Conservation (phyloP, 345 rosid species). For the Durio zibethinus region DNA sequence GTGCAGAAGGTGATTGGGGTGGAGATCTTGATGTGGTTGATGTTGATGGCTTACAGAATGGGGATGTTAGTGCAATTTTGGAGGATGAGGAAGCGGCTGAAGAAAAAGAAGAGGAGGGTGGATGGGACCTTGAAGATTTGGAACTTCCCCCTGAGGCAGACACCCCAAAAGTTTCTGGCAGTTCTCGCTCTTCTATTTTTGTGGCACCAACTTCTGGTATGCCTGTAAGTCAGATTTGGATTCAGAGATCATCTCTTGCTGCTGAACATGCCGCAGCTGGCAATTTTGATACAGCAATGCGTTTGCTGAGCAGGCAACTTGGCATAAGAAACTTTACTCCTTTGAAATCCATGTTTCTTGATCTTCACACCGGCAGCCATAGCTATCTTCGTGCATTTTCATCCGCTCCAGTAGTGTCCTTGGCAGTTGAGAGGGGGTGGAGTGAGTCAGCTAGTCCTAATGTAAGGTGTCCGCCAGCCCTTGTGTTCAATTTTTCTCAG, state of each 20-base stretch:
- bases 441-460: constrained; percentile 74
- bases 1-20: constrained; percentile 75
- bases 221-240: constrained; percentile 92
- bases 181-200: constrained; percentile 58
- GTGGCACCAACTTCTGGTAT: constrained; percentile 85
- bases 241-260: constrained; percentile 79
- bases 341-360: constrained; percentile 66
- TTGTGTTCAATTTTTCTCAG: constrained; percentile 71
- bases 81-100: constrained; percentile 67
- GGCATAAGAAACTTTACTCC: constrained; percentile 80
- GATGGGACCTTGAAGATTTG: constrained; percentile 94
- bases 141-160: constrained; percentile 87
- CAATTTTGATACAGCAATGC: constrained; percentile 89
- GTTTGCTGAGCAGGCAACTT: constrained; percentile 83
- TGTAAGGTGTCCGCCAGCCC: constrained; percentile 82
- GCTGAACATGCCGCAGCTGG: constrained; percentile 95
- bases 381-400: constrained; percentile 68
- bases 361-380: constrained; percentile 77
- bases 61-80: constrained; percentile 50
- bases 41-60: constrained; percentile 60
- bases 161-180: constrained; percentile 61
- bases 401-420: constrained; percentile 71
- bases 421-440: constrained; percentile 88
- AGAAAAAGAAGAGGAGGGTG: constrained; percentile 62
- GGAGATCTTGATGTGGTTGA: constrained; percentile 74